Conservation (phyloP, 2,329 filamentous ascomycete species). For the Diplodia mutila region DNA sequence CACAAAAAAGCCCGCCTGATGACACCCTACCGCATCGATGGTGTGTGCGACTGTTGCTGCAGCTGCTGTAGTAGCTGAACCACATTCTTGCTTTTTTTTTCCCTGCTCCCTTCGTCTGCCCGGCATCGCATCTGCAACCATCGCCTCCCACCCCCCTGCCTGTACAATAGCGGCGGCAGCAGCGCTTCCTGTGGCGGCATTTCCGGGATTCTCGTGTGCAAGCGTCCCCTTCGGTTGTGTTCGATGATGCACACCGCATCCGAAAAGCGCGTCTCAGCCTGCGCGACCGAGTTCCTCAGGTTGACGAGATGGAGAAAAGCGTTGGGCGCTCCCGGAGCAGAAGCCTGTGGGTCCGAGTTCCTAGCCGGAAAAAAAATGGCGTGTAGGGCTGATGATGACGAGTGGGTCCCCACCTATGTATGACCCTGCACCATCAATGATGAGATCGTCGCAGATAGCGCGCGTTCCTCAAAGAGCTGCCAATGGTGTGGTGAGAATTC, state of each 20-base stretch:
- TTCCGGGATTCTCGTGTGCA: not conserved
- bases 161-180: no score
- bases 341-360: not conserved
- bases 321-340: not conserved
- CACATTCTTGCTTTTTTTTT: not conserved
- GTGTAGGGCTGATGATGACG: not conserved
- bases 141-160: no score
- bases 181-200: not conserved
- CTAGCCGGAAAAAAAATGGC: not conserved
- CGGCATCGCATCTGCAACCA: not conserved
- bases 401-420: not conserved
- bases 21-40: not conserved
- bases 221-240: not conserved
- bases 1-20: not conserved
- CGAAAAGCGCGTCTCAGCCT: constrained; percentile 10
- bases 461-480: not conserved
- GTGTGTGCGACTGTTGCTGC: not conserved
- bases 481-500: no score
- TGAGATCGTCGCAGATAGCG: not conserved
- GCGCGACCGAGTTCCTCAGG: not conserved
- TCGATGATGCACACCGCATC: constrained; percentile 8
- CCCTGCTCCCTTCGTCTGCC: not conserved
- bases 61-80: not conserved
- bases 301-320: not conserved
- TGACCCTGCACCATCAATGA: not conserved